Base-by-base conservation (phyloP, 495 filamentous ascomycete species). In the Penicillium fimorum region DNA sequence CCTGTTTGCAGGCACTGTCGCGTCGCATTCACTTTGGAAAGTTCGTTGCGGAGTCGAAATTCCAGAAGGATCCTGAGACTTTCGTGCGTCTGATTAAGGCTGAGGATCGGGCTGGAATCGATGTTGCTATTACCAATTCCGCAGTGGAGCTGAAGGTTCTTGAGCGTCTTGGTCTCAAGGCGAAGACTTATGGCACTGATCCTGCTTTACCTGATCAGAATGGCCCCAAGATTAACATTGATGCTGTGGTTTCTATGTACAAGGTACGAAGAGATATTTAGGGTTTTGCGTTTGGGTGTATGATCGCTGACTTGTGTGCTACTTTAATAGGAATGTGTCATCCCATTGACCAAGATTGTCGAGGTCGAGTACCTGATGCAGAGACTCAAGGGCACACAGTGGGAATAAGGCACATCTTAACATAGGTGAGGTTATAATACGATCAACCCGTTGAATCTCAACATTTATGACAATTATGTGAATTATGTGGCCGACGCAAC, bases 31-130 rank as follows among this genome's bases (percentile, higher is more conserved):
- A 99, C 71, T 99, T 97, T 73, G 95, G 95, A 54, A 99, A 96
- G 78, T 97, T 97, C 66, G 95, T 99, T 5, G 95, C 95, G 11
- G 95, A 99, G 78, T 87, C 89, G n/a, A 99, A 99, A 79, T 99
- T 97, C 71, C 83, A 80, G 63, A 84, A 88, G 55, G 90, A 96
- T 62, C 82, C 85, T 29, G 90, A 93, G 62, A 76, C 68, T 53
- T 97, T 91, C 70, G 90, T 91, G 1, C 69, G 75, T 50, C 68
- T 97, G 74, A 97, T 99, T 70, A 83, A 83, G 62, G 85, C 80
- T 12, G 84, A 78, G 50, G 92, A 99, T 73, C 77, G 90, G 4
- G 71, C 79, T 11, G 95, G 86, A 4, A 90, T 99, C 58, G 91
- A 86, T 66, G 85, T 81, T 29, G 92, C 92, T 18, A 99, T 99